A percentile compares a stretch with the other conserved stretches of the same genome.
Evolutionary conservation across 2,329 filamentous ascomycete species (phyloP).

Genomic region (Ascocoryne sarcoides): DNA sequence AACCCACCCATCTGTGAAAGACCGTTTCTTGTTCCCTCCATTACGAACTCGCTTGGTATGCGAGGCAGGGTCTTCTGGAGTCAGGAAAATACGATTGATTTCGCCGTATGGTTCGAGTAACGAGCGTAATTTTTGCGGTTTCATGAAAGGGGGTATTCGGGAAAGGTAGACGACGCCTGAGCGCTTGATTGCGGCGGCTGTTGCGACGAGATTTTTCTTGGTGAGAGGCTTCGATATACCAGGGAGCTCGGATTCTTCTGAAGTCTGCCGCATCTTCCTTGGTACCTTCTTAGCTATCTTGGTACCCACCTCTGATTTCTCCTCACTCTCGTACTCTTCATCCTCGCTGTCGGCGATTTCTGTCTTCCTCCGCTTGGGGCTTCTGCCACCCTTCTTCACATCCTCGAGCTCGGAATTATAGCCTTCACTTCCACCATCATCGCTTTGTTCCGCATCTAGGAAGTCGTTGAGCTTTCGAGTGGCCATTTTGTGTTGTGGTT

Average conservation of each 20-base stretch:
- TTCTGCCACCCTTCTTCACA: conserved; percentile 54
- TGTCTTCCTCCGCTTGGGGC: conserved; percentile 55
- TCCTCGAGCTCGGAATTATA: conserved; percentile 61
- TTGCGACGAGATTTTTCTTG: conserved; percentile 59
- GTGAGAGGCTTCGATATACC: conserved; percentile 46
- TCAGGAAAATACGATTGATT: conserved; percentile 70
- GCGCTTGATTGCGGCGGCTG: conserved; percentile 56
- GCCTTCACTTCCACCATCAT: conserved; percentile 39
- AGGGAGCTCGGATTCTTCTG: conserved; percentile 33
- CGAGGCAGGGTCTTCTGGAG: conserved; percentile 61
- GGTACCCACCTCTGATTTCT: neutral
- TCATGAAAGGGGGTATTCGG: conserved; percentile 82
- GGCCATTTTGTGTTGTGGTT: conserved; percentile 41
- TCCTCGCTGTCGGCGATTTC: conserved; percentile 34
- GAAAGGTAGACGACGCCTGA: conserved; percentile 80
- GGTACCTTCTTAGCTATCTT: conserved; percentile 3
- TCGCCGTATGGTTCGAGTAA: conserved; percentile 67
- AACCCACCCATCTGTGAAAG: conserved; percentile 80
- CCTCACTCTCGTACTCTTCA: conserved; percentile 13
- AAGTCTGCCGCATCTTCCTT: conserved; percentile 14
- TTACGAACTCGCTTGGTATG: conserved; percentile 58
- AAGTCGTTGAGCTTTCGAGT: conserved; percentile 65
- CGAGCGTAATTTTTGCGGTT: conserved; percentile 66
- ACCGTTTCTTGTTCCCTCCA: conserved; percentile 76
- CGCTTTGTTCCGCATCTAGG: conserved; percentile 52